A percentile compares a stretch with the other conserved stretches of the same genome.
Conservation (phyloP, 1,284 basidiomycete species). For the Flammula alnicola region DNA sequence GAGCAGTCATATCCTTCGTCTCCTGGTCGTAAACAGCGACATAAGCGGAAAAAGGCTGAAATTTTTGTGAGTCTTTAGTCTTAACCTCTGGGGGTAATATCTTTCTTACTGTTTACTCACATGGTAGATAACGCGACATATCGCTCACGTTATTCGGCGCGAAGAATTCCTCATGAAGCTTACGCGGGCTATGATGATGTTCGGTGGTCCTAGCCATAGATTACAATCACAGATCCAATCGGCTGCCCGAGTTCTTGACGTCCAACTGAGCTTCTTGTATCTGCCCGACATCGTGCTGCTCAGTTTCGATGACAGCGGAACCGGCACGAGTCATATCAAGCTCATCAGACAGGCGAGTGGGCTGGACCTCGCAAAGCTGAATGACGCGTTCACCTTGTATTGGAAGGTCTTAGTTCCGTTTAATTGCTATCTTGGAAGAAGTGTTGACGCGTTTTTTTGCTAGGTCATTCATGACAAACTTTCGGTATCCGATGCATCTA, state of each 20-base stretch:
- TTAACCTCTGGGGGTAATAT: slow-evolving; percentile 4
- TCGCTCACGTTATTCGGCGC: slow-evolving; percentile 84
- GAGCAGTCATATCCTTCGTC: slow-evolving; percentile 38
- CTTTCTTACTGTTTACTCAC: slow-evolving; percentile 2
- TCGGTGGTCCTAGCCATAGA: slow-evolving; percentile 89
- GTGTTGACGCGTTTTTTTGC: not conserved
- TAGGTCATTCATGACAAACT: slow-evolving; percentile 87
- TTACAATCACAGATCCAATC: slow-evolving; percentile 87
- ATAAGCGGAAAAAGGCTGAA: slow-evolving; percentile 77
- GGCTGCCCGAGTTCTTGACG: slow-evolving; percentile 85
- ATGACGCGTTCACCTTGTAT: slow-evolving; percentile 78
- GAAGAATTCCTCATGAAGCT: slow-evolving; percentile 93
- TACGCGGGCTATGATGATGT: slow-evolving; percentile 93
- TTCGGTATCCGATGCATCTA: slow-evolving; percentile 80
- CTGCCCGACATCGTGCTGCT: slow-evolving; percentile 85
- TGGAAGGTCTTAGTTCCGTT: slow-evolving; percentile 63
- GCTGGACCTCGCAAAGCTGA: slow-evolving; percentile 79
- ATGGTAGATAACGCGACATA: slow-evolving; percentile 85
- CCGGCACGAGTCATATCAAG: slow-evolving; percentile 87
- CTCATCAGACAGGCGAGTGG: slow-evolving; percentile 80
- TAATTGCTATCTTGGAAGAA: not conserved
- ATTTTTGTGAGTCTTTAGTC: slow-evolving; percentile 67
- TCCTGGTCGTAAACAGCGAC: slow-evolving; percentile 52
- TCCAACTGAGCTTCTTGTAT: slow-evolving; percentile 86
- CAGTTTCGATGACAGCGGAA: slow-evolving; percentile 81